A percentile compares a stretch with the other conserved stretches of the same genome.
Evolutionary conservation across 2,329 filamentous ascomycete species (phyloP).

Genomic region (Ophiostoma ulmi): DNA sequence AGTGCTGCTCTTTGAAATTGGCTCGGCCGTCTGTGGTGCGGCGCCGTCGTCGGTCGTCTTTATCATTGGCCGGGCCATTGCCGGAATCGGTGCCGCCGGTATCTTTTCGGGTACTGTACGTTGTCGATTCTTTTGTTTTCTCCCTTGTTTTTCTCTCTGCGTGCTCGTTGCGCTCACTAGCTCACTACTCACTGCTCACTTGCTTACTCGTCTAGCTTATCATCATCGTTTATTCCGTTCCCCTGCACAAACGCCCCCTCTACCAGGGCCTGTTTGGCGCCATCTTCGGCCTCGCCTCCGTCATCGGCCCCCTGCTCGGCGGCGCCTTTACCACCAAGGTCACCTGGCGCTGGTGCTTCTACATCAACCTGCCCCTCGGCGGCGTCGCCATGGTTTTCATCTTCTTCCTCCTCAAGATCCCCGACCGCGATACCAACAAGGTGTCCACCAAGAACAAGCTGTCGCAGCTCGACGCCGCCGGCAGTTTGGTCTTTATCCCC

Average conservation of each 20-base stretch:
- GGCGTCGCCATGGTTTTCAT: slow-evolving; percentile 33
- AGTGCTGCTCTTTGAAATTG: slow-evolving; percentile 37
- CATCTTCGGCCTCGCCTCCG: slow-evolving; percentile 37
- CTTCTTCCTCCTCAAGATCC: slow-evolving; percentile 31
- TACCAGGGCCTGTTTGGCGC: slow-evolving; percentile 37
- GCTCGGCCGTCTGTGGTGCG: slow-evolving; percentile 39
- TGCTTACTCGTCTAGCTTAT: slow-evolving; percentile 27
- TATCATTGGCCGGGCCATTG: slow-evolving; percentile 40
- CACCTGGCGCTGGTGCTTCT: slow-evolving; percentile 40
- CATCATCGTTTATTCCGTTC: slow-evolving; percentile 35
- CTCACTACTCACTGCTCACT: not conserved
- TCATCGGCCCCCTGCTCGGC: slow-evolving; percentile 38
- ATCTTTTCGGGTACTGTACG: slow-evolving; percentile 36
- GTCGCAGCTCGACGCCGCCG: slow-evolving; percentile 32
- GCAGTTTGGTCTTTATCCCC: slow-evolving; percentile 28
- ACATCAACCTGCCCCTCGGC: slow-evolving; percentile 40
- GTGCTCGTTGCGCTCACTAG: not conserved
- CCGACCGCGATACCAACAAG: not conserved
- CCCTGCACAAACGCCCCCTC: slow-evolving; percentile 34
- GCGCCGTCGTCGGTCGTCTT: slow-evolving; percentile 40
- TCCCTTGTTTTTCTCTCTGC: not conserved
- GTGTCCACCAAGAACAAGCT: slow-evolving; percentile 33
- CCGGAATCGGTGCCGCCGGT: slow-evolving; percentile 38
- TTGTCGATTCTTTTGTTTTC: not conserved
- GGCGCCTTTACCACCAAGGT: slow-evolving; percentile 37